These are phyloP conservation scores for Bullera alba DNA, from an alignment of 768 basidiomycete genomes.

Conservation along the genomic window DNA sequence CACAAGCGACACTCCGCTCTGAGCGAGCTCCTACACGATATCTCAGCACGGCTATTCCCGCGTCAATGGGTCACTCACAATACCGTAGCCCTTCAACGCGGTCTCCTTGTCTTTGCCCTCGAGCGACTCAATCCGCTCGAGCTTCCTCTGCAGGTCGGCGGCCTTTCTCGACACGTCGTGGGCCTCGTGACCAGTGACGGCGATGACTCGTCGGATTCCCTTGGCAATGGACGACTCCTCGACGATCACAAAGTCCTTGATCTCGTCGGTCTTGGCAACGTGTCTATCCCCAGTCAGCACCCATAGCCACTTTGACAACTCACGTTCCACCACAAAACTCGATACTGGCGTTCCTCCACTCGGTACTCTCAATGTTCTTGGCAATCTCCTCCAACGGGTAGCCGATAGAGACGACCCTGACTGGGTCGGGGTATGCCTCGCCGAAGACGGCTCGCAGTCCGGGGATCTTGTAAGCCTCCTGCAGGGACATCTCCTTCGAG, in stretches of 20 bases:
- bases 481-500: conserved; percentile 74
- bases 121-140: conserved; percentile 58
- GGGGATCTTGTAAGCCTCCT: conserved; percentile 75
- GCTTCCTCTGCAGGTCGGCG: conserved; percentile 56
- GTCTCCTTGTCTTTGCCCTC: conserved; percentile 75
- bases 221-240: conserved; percentile 98
- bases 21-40: conserved; percentile 66
- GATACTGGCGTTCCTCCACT: conserved; percentile 83
- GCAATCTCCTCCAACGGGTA: conserved; percentile 79
- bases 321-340: conserved; percentile 99
- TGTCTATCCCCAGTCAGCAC: conserved; percentile 55
- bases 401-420: conserved; percentile 86
- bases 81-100: conserved; percentile 66
- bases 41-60: not conserved
- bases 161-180: conserved; percentile 68
- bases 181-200: conserved; percentile 91
- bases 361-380: conserved; percentile 75
- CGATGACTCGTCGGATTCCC: conserved; percentile 89
- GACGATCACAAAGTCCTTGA: conserved; percentile 88
- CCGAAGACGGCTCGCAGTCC: conserved; percentile 95
- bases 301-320: conserved; percentile 44
- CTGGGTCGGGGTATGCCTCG: conserved; percentile 95
- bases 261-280: conserved; percentile 91
- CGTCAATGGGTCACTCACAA: conserved; percentile 20
- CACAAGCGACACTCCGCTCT: conserved; percentile 80